Conservation (phyloP, 2,329 filamentous ascomycete genomes). For the Fusarium proliferatum region DNA sequence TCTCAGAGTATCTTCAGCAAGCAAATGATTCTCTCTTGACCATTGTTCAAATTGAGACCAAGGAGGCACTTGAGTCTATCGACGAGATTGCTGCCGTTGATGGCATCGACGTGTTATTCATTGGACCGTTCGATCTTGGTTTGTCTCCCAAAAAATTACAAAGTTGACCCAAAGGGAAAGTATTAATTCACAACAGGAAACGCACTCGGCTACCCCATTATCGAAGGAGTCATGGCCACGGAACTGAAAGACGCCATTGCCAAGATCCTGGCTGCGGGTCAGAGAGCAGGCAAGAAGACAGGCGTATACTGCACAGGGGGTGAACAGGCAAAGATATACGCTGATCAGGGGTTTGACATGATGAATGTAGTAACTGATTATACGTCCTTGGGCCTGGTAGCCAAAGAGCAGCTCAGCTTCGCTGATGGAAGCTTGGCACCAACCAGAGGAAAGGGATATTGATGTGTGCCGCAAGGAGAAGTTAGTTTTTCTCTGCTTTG, state of each 20-base stretch:
- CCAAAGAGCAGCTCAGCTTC: conserved; percentile 59
- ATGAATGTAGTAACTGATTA: conserved; percentile 68
- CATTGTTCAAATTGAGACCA: conserved; percentile 76
- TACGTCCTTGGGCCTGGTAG: conserved; percentile 58
- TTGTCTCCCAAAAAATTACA: background rate
- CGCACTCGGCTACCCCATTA: conserved; percentile 71
- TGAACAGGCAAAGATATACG: conserved; percentile 66
- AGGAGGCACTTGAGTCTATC: conserved; percentile 68
- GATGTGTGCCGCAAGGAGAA: background rate
- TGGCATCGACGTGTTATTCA: conserved; percentile 71
- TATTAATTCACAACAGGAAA: conserved; percentile 54
- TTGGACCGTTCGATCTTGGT: conserved; percentile 75
- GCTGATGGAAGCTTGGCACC: conserved; percentile 56
- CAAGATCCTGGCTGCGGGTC: conserved; percentile 66
- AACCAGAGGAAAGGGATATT: conserved; percentile 57
- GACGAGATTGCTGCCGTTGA: conserved; percentile 71
- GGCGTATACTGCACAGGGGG: conserved; percentile 69
- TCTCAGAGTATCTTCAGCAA: conserved; percentile 61
- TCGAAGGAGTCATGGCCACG: conserved; percentile 67
- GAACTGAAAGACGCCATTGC: conserved; percentile 70
- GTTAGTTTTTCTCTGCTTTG: conserved; percentile 55
- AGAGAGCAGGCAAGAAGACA: conserved; percentile 72
- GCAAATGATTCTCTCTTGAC: conserved; percentile 66
- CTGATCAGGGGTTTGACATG: conserved; percentile 70
- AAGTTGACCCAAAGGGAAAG: background rate